phyloP scores from a whole-genome alignment of 2,329 filamentous ascomycete species.

The Metarhizium sp. region DNA sequence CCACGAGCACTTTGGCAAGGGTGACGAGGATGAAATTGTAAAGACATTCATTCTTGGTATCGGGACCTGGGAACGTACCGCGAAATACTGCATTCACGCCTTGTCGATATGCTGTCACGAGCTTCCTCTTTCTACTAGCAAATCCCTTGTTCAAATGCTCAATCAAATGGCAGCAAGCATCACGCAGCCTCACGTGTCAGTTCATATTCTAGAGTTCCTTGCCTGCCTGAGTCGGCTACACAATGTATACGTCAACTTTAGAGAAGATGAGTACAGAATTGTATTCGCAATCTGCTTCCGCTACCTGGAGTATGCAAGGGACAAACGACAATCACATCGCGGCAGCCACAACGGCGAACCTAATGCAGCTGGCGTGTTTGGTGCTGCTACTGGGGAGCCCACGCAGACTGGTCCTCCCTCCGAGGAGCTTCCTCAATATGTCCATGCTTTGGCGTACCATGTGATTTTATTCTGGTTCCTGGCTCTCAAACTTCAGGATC shows the following conservation, averaged over 20 bases:
- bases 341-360: conserved; percentile 36
- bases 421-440: conserved; percentile 83
- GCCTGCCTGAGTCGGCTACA: conserved; percentile 77
- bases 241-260: conserved; percentile 77
- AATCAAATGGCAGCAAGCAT: conserved; percentile 95
- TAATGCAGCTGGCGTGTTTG: conserved; percentile 16
- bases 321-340: conserved; percentile 44
- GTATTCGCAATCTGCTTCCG: conserved; percentile 94
- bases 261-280: conserved; percentile 84
- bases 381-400: conserved; percentile 13
- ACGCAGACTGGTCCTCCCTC: conserved; percentile 30
- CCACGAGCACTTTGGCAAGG: conserved; percentile 72
- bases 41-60: conserved; percentile 80
- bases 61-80: conserved; percentile 73
- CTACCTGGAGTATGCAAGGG: conserved; percentile 81
- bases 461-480: conserved; percentile 97
- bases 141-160: conserved; percentile 74
- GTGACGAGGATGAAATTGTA: conserved; percentile 83
- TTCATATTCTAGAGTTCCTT: conserved; percentile 95
- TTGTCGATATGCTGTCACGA: conserved; percentile 93
- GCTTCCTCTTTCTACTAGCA: conserved; percentile 77
- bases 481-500: conserved; percentile 74
- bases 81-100: conserved; percentile 89
- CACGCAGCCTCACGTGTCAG: conserved; percentile 81
- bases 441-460: conserved; percentile 88